phyloP scores from a whole-genome alignment of 2,329 filamentous ascomycete species.

The Aspergillus novofumigatus region DNA sequence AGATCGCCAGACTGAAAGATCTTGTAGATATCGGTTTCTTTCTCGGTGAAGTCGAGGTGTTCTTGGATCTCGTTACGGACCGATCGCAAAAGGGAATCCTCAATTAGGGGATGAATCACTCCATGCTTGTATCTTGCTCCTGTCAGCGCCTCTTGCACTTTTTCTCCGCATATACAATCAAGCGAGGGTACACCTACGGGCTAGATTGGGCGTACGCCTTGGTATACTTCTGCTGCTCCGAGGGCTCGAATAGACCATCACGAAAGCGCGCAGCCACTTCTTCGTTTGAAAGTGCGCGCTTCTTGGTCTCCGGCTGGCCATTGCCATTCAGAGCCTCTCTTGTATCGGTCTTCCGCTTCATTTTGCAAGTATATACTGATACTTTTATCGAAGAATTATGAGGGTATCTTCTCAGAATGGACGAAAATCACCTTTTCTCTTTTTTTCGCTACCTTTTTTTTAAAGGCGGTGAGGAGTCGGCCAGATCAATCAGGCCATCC shows the following conservation, averaged over 20 bases:
- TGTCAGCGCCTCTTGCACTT: constrained; percentile 3
- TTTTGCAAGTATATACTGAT: constrained; percentile 17
- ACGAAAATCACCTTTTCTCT: constrained; percentile 8
- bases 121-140: constrained; percentile 73
- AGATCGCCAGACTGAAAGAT: constrained; percentile 98
- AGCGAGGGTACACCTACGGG: constrained; percentile 32
- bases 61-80: constrained; percentile 86
- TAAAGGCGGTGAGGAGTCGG: constrained; percentile 16
- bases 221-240: constrained; percentile 41
- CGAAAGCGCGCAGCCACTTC: constrained; percentile 40
- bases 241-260: constrained; percentile 40
- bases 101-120: constrained; percentile 77
- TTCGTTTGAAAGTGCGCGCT: constrained; percentile 36
- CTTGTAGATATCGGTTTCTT: constrained; percentile 99
- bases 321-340: constrained; percentile 27
- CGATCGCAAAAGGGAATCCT: constrained; percentile 74
- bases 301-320: constrained; percentile 35
- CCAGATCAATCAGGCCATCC: constrained; percentile 14
- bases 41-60: constrained; percentile 92
- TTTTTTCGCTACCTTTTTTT: constrained; percentile 6
- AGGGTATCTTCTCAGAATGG: not conserved
- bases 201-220: constrained; percentile 39
- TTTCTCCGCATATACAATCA: not conserved
- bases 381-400: not conserved
- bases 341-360: constrained; percentile 44